Evolutionary conservation across 2,329 filamentous ascomycete species (phyloP).

Genomic region (Dothideomycetidae sp.): DNA sequence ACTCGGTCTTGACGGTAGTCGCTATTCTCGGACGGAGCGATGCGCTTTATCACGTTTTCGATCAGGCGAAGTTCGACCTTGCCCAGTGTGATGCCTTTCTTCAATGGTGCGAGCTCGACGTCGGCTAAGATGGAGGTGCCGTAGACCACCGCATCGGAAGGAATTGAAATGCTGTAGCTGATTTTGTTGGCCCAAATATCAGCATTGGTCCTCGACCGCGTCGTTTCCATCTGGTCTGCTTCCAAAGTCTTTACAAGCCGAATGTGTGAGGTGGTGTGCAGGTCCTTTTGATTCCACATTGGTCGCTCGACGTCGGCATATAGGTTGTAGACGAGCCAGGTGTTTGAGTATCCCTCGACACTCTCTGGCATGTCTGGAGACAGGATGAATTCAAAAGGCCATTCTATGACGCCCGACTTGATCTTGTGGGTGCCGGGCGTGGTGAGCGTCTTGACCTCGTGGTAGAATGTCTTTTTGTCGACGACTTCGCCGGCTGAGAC

Average conservation of each 20-base stretch:
- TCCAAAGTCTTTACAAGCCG: slow-evolving; percentile 35
- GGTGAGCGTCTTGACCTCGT: slow-evolving; percentile 31
- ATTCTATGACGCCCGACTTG: slow-evolving; percentile 35
- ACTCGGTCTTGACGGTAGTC: slow-evolving; percentile 20
- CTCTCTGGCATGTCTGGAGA: slow-evolving; percentile 53
- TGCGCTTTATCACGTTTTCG: slow-evolving; percentile 49
- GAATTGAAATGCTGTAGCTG: slow-evolving; percentile 85
- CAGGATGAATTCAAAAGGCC: slow-evolving; percentile 36
- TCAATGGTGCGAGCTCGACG: slow-evolving; percentile 71
- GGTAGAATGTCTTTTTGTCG: slow-evolving; percentile 34
- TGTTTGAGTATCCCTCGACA: slow-evolving; percentile 75
- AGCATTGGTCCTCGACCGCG: slow-evolving; percentile 52
- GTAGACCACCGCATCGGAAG: slow-evolving; percentile 87
- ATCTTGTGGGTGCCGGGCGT: slow-evolving; percentile 35
- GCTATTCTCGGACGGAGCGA: slow-evolving; percentile 21
- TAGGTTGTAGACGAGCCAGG: slow-evolving; percentile 77
- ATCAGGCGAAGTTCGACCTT: slow-evolving; percentile 66
- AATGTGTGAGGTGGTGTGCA: slow-evolving; percentile 57
- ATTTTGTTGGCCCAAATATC: slow-evolving; percentile 98
- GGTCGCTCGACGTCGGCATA: slow-evolving; percentile 71
- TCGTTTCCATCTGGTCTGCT: slow-evolving; percentile 55
- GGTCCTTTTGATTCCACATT: slow-evolving; percentile 77
- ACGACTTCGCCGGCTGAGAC: slow-evolving; percentile 27
- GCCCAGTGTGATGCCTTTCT: slow-evolving; percentile 81
- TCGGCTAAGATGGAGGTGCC: slow-evolving; percentile 74